Evolutionary conservation across 169 alveolate species (phyloP).

Genomic region (Eimeria necatrix): DNA sequence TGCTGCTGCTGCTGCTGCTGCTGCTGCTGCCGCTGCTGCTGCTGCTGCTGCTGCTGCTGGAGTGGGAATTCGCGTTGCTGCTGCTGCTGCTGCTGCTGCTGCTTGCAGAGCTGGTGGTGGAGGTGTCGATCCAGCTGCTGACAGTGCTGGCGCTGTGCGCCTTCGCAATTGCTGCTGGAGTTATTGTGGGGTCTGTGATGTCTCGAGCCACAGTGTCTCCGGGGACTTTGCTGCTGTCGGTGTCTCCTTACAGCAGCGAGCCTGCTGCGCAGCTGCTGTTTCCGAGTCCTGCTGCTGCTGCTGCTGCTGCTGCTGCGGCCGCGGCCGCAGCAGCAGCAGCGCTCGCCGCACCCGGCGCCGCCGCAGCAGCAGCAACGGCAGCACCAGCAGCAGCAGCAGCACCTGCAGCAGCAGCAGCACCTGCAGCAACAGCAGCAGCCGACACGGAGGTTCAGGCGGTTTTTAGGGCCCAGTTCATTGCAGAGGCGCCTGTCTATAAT

Average conservation of each 20-base stretch:
- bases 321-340: too few relatives aligned
- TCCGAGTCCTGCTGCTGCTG: too few relatives aligned
- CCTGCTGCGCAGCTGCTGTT: too few relatives aligned
- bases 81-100: neutral
- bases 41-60: neutral
- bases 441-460: neutral
- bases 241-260: neutral
- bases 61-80: neutral
- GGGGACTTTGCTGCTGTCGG: neutral
- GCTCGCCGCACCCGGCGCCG: too few relatives aligned
- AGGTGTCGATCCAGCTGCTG: conserved; percentile 1
- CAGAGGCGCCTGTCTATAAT: neutral
- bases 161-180: neutral
- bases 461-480: neutral
- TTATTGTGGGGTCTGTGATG: conserved; percentile 8
- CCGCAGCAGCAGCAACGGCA: conserved; percentile 19
- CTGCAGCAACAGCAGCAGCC: neutral
- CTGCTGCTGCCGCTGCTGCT: too few relatives aligned
- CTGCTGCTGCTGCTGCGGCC: too few relatives aligned
- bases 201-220: neutral
- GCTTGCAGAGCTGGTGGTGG: neutral
- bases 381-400: neutral
- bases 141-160: neutral
- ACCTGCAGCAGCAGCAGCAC: neutral
- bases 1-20: too few relatives aligned